phyloP scores from a whole-genome alignment of 768 basidiomycete genomes.

The Suillus subalutaceus region DNA sequence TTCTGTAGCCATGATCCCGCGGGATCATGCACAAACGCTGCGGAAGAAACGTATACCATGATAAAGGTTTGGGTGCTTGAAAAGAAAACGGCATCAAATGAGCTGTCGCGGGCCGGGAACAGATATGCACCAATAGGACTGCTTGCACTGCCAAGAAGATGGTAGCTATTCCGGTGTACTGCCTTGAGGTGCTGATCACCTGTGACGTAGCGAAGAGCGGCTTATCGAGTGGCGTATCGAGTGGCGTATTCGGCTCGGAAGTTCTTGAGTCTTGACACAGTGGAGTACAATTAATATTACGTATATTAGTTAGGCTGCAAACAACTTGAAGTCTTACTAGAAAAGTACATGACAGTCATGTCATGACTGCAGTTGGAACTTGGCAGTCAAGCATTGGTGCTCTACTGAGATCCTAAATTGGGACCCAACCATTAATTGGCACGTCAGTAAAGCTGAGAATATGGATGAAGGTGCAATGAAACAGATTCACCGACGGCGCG shows the following conservation, averaged over 20 bases:
- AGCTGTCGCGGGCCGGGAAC: neutral
- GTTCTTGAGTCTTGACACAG: too few species aligned
- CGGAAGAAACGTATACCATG: neutral
- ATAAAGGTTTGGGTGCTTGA: neutral
- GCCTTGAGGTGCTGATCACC: slow-evolving; percentile 33
- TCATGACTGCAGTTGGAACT: neutral
- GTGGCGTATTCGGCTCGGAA: neutral
- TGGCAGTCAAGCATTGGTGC: too few species aligned
- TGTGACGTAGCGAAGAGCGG: slow-evolving; percentile 43
- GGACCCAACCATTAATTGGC: too few species aligned
- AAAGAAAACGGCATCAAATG: neutral
- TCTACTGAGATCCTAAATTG: too few species aligned
- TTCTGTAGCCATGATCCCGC: slow-evolving; percentile 5
- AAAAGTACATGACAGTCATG: too few species aligned
- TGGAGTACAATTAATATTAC: neutral
- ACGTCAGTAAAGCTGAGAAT: too few species aligned
- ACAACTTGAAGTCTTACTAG: neutral
- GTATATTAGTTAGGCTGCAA: neutral
- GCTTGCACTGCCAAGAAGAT: neutral
- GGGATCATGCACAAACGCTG: neutral
- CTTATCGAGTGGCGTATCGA: neutral
- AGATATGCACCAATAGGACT: neutral
- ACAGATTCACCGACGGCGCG: too few species aligned
- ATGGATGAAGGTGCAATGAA: too few species aligned
- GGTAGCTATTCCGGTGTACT: too few species aligned